These are phyloP conservation scores for Glomus cerebriforme DNA, from an alignment of 192 early-diverging fungal genomes.

Conservation along the genomic window DNA sequence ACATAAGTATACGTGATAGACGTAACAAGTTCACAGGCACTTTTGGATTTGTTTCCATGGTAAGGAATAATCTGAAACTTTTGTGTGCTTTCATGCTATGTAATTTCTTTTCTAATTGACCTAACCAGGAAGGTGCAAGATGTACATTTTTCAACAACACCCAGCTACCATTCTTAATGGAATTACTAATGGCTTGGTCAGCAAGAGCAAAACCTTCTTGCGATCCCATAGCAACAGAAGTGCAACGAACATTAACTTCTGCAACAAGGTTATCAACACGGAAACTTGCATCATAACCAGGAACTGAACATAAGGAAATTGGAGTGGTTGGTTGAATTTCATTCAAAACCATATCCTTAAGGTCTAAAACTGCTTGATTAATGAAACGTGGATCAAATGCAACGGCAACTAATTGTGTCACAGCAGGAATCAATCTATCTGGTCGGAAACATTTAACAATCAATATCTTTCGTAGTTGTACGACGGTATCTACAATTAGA, in stretches of 20 bases:
- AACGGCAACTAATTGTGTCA: constrained; percentile 67
- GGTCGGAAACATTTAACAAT: constrained; percentile 86
- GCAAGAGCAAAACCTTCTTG: constrained; percentile 90
- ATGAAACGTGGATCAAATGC: constrained; percentile 66
- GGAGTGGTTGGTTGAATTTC: constrained; percentile 79
- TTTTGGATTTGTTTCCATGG: constrained; percentile 96
- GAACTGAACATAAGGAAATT: constrained; percentile 87
- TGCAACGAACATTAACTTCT: constrained; percentile 58
- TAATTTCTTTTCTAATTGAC: constrained; percentile 93
- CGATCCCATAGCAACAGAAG: constrained; percentile 97
- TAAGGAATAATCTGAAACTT: constrained; percentile 94
- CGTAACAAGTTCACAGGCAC: constrained; percentile 93
- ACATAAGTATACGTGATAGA: constrained; percentile 88
- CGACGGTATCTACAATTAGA: constrained; percentile 41
- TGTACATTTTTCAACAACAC: constrained; percentile 99
- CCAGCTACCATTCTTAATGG: constrained; percentile 86
- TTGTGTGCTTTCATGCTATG: constrained; percentile 81
- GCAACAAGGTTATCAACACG: constrained; percentile 89
- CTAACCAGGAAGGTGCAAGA: constrained; percentile 89
- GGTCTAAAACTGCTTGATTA: constrained; percentile 63
- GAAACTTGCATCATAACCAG: constrained; percentile 95
- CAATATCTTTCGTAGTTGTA: constrained; percentile 76
- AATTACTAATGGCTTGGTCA: constrained; percentile 84
- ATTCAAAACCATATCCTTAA: constrained; percentile 66
- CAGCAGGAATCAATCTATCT: constrained; percentile 81